Percentiles rank a stretch among this genome's conserved stretches.
These are phyloP conservation scores for Cornus kousa DNA, from an alignment of 148 eudicot species.

Conservation along the genomic window DNA sequence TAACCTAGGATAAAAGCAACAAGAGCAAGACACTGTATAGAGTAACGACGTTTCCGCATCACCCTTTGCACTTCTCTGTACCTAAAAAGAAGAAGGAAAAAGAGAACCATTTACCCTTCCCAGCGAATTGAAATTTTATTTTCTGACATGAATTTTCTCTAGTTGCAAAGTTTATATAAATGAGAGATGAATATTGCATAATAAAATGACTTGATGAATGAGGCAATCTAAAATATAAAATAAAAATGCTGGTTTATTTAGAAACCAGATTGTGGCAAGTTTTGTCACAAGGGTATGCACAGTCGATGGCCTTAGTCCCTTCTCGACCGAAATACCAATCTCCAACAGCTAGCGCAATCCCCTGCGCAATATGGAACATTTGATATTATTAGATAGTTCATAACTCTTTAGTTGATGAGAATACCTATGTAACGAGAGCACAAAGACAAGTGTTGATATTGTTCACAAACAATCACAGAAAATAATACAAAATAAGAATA, in stretches of 20 bases:
- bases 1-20: too few species aligned
- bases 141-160: background rate
- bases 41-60: background rate
- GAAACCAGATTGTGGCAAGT: slow-evolving; percentile 84
- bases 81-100: background rate
- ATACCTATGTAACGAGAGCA: background rate
- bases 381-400: background rate
- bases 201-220: slow-evolving; percentile 1
- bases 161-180: background rate
- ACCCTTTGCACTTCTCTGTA: background rate
- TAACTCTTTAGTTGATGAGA: background rate
- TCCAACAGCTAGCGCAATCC: slow-evolving; percentile 70
- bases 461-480: too few species aligned
- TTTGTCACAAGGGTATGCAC: slow-evolving; percentile 87
- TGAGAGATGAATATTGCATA: background rate
- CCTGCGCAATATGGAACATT: slow-evolving; percentile 34
- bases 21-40: too few species aligned
- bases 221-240: background rate
- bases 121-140: background rate
- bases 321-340: slow-evolving; percentile 82
- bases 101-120: background rate
- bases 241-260: slow-evolving; percentile 25
- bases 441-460: background rate
- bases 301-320: slow-evolving; percentile 56
- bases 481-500: too few species aligned